Conservation (phyloP, 2,329 filamentous ascomycete species). For the Pyricularia pennisetigena region DNA sequence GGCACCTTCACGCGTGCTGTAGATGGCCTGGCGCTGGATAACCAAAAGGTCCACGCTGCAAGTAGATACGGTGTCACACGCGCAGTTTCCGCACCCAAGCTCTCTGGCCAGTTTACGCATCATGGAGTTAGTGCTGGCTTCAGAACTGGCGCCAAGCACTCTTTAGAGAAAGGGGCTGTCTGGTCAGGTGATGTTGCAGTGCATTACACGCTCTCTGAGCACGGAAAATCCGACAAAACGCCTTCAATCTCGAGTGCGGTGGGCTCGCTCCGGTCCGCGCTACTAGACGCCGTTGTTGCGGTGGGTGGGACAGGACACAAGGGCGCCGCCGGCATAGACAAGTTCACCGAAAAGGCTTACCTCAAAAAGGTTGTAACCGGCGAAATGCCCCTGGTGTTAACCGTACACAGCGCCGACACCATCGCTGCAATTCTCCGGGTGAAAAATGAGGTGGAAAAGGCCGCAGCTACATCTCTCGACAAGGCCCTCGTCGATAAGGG, state of each 20-base stretch:
- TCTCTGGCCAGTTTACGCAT: slow-evolving; percentile 30
- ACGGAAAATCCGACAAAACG: slow-evolving; percentile 31
- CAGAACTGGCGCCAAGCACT: slow-evolving; percentile 35
- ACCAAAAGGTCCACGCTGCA: slow-evolving; percentile 44
- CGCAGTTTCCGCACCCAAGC: slow-evolving; percentile 46
- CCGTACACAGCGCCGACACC: slow-evolving; percentile 51
- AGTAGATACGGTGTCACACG: slow-evolving; percentile 47
- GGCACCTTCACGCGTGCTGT: slow-evolving; percentile 44
- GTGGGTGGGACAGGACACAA: slow-evolving; percentile 13
- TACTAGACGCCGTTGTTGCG: slow-evolving; percentile 35
- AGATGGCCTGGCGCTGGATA: slow-evolving; percentile 44
- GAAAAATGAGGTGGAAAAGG: slow-evolving; percentile 44
- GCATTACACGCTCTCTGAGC: slow-evolving; percentile 36
- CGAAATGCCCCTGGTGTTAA: slow-evolving; percentile 44
- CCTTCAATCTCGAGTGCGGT: slow-evolving; percentile 45
- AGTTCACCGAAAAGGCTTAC: slow-evolving; percentile 38
- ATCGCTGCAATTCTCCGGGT: slow-evolving; percentile 50
- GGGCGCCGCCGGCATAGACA: slow-evolving; percentile 20
- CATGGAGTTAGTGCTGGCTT: slow-evolving; percentile 51
- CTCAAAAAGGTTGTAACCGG: slow-evolving; percentile 44
- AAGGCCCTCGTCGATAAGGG: slow-evolving; percentile 4
- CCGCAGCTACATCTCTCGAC: slow-evolving; percentile 14
- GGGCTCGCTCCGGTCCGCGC: slow-evolving; percentile 38
- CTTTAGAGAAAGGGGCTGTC: slow-evolving; percentile 37
- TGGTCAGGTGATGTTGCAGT: slow-evolving; percentile 44